Conservation (phyloP, 106 monocot genomes). For the Ottelia alismoides region DNA sequence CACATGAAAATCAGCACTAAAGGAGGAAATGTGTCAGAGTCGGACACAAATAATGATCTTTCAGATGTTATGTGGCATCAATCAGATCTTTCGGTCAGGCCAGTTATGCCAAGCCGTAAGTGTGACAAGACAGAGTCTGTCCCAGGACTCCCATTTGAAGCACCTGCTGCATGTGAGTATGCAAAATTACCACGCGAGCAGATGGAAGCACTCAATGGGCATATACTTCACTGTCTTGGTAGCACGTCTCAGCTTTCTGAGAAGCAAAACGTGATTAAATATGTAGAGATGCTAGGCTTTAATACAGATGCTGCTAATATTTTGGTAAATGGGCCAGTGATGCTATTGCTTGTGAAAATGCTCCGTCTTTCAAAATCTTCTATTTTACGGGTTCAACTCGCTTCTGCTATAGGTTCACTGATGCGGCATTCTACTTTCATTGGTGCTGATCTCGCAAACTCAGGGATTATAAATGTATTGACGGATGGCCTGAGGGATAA, state of each 20-base stretch:
- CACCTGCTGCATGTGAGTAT: constrained; percentile 56
- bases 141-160: constrained; percentile 50
- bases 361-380: constrained; percentile 61
- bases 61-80: constrained; percentile 70
- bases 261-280: constrained; percentile 71
- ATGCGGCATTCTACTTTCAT: constrained; percentile 90
- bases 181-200: constrained; percentile 49
- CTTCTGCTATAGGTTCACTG: constrained; percentile 64
- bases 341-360: constrained; percentile 84
- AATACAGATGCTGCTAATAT: constrained; percentile 86
- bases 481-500: constrained; percentile 85
- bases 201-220: constrained; percentile 45
- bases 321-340: constrained; percentile 78
- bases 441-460: constrained; percentile 57
- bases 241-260: constrained; percentile 48
- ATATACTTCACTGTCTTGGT: constrained; percentile 51
- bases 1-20: constrained; percentile 33
- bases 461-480: constrained; percentile 65
- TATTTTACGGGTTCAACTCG: constrained; percentile 52
- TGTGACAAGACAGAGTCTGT: constrained; percentile 48
- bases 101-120: constrained; percentile 82
- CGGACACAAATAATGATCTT: constrained; percentile 30
- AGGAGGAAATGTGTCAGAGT: constrained; percentile 9
- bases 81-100: constrained; percentile 78
- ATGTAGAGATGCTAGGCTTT: constrained; percentile 72